These are phyloP conservation scores for Plectosphaerella cucumerina DNA, from an alignment of 2,329 filamentous ascomycete genomes.

Conservation along the genomic window DNA sequence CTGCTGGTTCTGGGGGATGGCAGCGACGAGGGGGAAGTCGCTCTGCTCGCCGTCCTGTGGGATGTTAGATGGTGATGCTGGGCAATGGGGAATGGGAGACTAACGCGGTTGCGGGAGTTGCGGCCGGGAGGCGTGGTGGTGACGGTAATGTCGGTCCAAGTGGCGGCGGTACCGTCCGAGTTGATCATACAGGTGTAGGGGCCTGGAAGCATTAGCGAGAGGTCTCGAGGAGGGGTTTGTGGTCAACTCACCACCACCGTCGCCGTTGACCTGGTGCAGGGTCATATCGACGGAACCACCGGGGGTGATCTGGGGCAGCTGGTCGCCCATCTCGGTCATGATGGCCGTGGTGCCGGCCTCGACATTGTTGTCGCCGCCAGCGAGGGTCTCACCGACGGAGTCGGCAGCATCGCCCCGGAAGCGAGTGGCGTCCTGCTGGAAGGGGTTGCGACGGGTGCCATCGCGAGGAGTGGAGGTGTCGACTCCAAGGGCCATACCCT, in stretches of 20 bases:
- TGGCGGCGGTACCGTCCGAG: conserved; percentile 44
- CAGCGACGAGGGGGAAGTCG: conserved; percentile 43
- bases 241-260: conserved; percentile 6
- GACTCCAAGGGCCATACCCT: conserved; percentile 47
- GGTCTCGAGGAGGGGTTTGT: not conserved
- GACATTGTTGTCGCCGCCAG: conserved; percentile 50
- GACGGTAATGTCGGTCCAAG: conserved; percentile 46
- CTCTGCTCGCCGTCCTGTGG: conserved; percentile 27
- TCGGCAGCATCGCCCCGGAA: conserved; percentile 50
- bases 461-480: conserved; percentile 55
- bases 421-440: conserved; percentile 60
- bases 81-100: conserved; percentile 1
- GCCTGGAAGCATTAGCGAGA: not conserved
- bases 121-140: conserved; percentile 46
- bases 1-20: conserved; percentile 43
- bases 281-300: conserved; percentile 58
- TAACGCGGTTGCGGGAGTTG: conserved; percentile 38
- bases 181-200: conserved; percentile 58
- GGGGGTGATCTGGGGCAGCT: conserved; percentile 53
- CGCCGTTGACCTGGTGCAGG: conserved; percentile 14
- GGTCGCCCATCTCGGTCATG: conserved; percentile 50
- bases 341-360: conserved; percentile 53
- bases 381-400: conserved; percentile 55
- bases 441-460: conserved; percentile 54
- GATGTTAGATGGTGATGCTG: not conserved